A percentile compares a stretch with the other conserved stretches of the same genome.
Conservation (phyloP, 257 asterid genomes). For the Thymus quinquecostatus region DNA sequence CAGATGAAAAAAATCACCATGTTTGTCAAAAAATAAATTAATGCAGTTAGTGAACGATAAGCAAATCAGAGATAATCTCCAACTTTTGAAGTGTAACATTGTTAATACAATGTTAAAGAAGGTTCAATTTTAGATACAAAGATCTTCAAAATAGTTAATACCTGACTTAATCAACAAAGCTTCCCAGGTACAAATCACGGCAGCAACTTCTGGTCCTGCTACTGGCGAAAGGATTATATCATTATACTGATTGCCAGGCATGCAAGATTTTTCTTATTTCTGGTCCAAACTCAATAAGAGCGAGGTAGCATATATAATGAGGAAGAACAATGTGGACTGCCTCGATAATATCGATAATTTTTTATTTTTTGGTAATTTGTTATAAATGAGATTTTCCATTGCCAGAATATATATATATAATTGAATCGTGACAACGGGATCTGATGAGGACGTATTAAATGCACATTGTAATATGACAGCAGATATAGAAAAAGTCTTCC, state of each 20-base stretch:
- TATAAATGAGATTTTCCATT: conserved; percentile 3
- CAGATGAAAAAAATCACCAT: background rate
- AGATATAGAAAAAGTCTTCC: conserved; percentile 1
- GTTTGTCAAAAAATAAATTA: background rate
- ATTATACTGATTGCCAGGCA: conserved; percentile 10
- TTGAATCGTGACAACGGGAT: background rate
- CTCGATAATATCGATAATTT: background rate
- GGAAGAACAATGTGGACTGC: conserved; percentile 1
- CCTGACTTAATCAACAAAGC: background rate
- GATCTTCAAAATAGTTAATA: background rate
- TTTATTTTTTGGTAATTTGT: background rate
- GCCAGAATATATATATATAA: background rate
- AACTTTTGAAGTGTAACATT: background rate
- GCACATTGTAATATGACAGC: conserved; percentile 4
- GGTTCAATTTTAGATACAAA: background rate
- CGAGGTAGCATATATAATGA: background rate
- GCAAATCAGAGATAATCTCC: background rate
- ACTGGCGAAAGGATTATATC: background rate
- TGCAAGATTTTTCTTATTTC: background rate
- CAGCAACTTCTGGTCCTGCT: background rate
- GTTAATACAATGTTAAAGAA: background rate
- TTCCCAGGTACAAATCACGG: background rate
- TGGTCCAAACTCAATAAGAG: background rate
- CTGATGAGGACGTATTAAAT: conserved; percentile 12
- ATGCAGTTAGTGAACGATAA: background rate